A percentile compares a stretch with the other conserved stretches of the same genome.
These are phyloP conservation scores for Candida awuae DNA, from an alignment of 805 yeast species.

Conservation along the genomic window DNA sequence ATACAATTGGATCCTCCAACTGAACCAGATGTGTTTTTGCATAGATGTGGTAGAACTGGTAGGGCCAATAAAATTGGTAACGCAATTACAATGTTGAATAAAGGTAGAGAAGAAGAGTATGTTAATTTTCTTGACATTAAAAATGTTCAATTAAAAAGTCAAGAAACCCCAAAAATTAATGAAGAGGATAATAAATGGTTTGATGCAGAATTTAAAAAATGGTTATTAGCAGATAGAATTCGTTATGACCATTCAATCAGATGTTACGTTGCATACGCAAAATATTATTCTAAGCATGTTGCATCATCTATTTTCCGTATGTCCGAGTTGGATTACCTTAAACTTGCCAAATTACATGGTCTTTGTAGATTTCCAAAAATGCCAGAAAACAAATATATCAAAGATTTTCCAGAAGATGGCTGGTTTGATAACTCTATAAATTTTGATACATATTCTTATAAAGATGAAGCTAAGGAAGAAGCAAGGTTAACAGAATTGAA, in stretches of 20 bases:
- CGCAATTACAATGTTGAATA: slow-evolving; percentile 65
- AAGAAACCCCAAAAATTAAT: slow-evolving; percentile 20
- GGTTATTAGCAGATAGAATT: slow-evolving; percentile 66
- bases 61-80: slow-evolving; percentile 80
- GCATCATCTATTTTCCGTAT: slow-evolving; percentile 84
- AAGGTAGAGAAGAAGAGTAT: slow-evolving; percentile 75
- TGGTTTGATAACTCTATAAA: slow-evolving; percentile 59
- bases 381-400: slow-evolving; percentile 73
- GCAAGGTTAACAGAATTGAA: slow-evolving; percentile 52
- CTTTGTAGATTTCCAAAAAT: slow-evolving; percentile 78
- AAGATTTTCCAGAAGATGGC: slow-evolving; percentile 58
- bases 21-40: slow-evolving; percentile 85
- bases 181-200: slow-evolving; percentile 22
- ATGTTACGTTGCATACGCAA: slow-evolving; percentile 74
- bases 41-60: slow-evolving; percentile 93
- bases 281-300: slow-evolving; percentile 79
- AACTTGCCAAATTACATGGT: slow-evolving; percentile 70
- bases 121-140: slow-evolving; percentile 73
- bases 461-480: slow-evolving; percentile 56
- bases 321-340: slow-evolving; percentile 59
- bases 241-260: slow-evolving; percentile 75
- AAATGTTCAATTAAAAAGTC: slow-evolving; percentile 43
- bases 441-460: slow-evolving; percentile 59
- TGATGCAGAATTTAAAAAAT: slow-evolving; percentile 32
- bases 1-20: slow-evolving; percentile 94